These are phyloP conservation scores for Vachellia pachyceras DNA, from an alignment of 306 rosid species.

Conservation along the genomic window DNA sequence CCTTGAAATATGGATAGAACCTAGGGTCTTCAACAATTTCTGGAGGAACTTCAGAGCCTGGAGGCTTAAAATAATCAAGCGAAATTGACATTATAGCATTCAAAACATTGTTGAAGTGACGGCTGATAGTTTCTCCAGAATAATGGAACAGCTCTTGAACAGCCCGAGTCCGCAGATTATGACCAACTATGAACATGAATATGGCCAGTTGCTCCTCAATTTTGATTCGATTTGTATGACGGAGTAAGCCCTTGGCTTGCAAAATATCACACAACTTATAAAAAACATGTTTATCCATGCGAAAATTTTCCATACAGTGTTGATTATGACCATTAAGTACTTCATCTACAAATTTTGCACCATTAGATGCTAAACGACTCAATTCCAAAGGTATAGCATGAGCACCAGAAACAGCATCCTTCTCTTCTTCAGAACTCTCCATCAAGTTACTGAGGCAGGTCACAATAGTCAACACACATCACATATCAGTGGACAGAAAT, in stretches of 20 bases:
- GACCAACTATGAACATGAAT: conserved; percentile 89
- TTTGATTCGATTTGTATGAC: conserved; percentile 87
- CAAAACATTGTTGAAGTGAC: conserved; percentile 89
- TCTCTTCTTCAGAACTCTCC: conserved; percentile 88
- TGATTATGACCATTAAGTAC: conserved; percentile 79
- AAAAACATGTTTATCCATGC: conserved; percentile 84
- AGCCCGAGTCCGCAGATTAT: conserved; percentile 82
- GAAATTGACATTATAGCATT: conserved; percentile 84
- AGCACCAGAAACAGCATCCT: conserved; percentile 51
- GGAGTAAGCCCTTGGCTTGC: conserved; percentile 83
- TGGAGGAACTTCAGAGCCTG: conserved; percentile 58
- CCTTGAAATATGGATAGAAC: conserved; percentile 90
- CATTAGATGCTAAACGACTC: conserved; percentile 57
- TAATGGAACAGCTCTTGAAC: conserved; percentile 88
- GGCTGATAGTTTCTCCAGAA: conserved; percentile 93
- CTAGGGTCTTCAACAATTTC: conserved; percentile 70
- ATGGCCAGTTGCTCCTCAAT: conserved; percentile 92
- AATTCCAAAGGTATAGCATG: conserved; percentile 55
- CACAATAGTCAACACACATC: conserved; percentile 14
- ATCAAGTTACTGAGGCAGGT: conserved; percentile 44
- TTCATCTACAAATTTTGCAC: conserved; percentile 81
- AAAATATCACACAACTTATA: conserved; percentile 85
- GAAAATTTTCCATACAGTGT: conserved; percentile 71
- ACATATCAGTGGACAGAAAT: conserved; percentile 19
- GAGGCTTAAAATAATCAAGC: conserved; percentile 73